phyloP scores from a whole-genome alignment of 768 basidiomycete genomes.

The Termitomyces sp. region DNA sequence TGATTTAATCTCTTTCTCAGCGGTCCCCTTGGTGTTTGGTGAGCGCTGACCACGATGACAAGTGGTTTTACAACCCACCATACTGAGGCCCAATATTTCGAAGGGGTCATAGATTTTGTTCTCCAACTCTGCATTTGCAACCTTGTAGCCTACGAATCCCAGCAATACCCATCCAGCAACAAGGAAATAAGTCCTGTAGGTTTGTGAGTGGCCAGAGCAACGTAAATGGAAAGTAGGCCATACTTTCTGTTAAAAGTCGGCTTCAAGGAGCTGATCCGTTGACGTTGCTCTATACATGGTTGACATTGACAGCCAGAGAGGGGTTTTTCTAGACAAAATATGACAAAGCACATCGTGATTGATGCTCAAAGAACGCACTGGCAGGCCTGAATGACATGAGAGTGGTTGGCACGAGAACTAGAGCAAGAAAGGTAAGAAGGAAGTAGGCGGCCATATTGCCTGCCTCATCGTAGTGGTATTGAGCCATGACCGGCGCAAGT shows the following conservation, averaged over 20 bases:
- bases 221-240: constrained; percentile 18
- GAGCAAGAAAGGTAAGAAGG: constrained; percentile 82
- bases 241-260: constrained; percentile 54
- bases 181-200: constrained; percentile 56
- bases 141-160: constrained; percentile 65
- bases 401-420: constrained; percentile 80
- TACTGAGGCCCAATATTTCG: constrained; percentile 79
- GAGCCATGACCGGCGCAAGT: constrained; percentile 47
- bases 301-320: constrained; percentile 58
- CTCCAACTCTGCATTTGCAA: constrained; percentile 54
- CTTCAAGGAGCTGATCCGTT: constrained; percentile 45
- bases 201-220: constrained; percentile 1
- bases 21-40: constrained; percentile 44
- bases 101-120: constrained; percentile 89
- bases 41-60: neutral
- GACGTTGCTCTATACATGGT: constrained; percentile 57
- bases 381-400: constrained; percentile 45
- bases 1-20: constrained; percentile 92
- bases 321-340: constrained; percentile 30
- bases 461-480: constrained; percentile 83
- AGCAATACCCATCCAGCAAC: constrained; percentile 74
- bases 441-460: constrained; percentile 91
- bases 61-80: constrained; percentile 43
- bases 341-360: neutral
- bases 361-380: constrained; percentile 36